Percentiles rank a stretch among this genome's conserved stretches.
phyloP scores from a whole-genome alignment of 169 alveolate species.

The Babesia caballi region DNA sequence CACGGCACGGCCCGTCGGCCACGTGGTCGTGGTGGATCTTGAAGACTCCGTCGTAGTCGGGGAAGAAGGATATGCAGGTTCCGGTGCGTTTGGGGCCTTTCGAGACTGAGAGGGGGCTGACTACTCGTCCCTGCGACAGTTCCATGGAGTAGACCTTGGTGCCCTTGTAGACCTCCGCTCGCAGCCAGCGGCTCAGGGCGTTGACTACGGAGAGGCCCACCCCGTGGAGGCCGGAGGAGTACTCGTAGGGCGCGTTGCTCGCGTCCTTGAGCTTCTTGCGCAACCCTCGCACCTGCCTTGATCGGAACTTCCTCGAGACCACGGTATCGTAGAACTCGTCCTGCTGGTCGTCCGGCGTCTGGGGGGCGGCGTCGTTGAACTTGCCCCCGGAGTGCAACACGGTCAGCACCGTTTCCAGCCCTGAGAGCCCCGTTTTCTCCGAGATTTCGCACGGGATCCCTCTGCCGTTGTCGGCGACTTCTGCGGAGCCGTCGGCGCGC shows the following conservation, averaged over 20 bases:
- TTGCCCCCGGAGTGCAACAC: conserved; percentile 84
- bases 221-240: conserved; percentile 82
- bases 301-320: background rate
- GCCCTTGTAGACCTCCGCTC: conserved; percentile 72
- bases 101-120: conserved; percentile 37
- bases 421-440: conserved; percentile 68
- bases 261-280: conserved; percentile 32
- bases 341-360: conserved; percentile 17
- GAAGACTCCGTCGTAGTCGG: conserved; percentile 56
- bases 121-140: conserved; percentile 68
- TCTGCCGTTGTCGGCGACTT: conserved; percentile 74
- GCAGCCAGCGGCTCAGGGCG: conserved; percentile 73
- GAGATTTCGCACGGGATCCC: conserved; percentile 82
- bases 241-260: conserved; percentile 59
- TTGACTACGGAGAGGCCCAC: conserved; percentile 82
- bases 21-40: conserved; percentile 57
- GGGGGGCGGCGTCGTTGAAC: conserved; percentile 62
- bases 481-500: conserved; percentile 69
- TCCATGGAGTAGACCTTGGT: conserved; percentile 64
- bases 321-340: conserved; percentile 12
- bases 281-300: conserved; percentile 10
- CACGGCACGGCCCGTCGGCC: conserved; percentile 15
- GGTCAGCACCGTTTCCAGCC: conserved; percentile 79
- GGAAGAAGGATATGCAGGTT: conserved; percentile 49
- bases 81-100: conserved; percentile 27